These are phyloP conservation scores for Colletotrichum truncatum DNA, from an alignment of 2,329 filamentous ascomycete species.

Conservation along the genomic window DNA sequence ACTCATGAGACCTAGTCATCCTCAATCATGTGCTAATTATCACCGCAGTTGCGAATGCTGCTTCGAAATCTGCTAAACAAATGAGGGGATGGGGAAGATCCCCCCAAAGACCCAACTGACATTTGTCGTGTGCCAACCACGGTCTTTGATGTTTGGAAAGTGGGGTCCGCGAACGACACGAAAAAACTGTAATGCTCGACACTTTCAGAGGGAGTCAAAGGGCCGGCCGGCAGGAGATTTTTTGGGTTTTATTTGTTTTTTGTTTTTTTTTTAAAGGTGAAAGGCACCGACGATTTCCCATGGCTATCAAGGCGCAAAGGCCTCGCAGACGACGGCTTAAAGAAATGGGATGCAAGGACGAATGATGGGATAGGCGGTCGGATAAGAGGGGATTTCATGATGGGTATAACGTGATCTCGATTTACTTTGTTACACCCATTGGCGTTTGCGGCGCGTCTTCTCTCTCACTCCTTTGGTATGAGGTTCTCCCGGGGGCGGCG, in stretches of 20 bases:
- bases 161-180: slow-evolving; percentile 4
- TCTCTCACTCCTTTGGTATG: not conserved
- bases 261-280: not conserved
- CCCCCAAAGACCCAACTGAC: not conserved
- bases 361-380: not conserved
- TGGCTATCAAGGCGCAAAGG: not conserved
- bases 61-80: slow-evolving; percentile 33
- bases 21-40: slow-evolving; percentile 3
- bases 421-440: not conserved
- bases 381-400: not conserved
- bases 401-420: not conserved
- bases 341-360: slow-evolving; percentile 15
- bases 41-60: slow-evolving; percentile 47
- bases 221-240: not conserved
- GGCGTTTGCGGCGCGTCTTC: slow-evolving; percentile 16
- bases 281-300: not conserved
- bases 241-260: not conserved
- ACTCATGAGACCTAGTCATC: not conserved
- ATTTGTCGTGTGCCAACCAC: not conserved
- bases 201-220: not conserved
- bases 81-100: not conserved
- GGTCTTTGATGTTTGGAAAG: slow-evolving; percentile 2
- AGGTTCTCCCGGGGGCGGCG: not conserved
- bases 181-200: slow-evolving; percentile 20
- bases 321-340: not conserved